These are phyloP conservation scores for Pleoardoris graminearum DNA, from an alignment of 2,329 filamentous ascomycete genomes.

Conservation along the genomic window DNA sequence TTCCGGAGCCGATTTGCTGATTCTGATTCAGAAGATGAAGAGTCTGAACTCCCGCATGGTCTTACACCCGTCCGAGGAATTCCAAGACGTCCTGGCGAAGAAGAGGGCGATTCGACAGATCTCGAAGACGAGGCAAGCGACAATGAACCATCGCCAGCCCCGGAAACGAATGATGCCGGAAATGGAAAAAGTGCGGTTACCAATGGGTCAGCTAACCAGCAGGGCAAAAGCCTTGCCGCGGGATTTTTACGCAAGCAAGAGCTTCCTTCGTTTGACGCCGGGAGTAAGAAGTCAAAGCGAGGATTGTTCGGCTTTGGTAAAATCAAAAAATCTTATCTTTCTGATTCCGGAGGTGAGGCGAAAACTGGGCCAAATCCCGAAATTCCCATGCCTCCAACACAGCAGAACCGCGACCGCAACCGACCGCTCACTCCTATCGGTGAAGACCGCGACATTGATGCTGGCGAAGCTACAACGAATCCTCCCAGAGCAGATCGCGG, in stretches of 20 bases:
- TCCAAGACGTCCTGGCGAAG: constrained; percentile 56
- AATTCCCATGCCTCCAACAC: constrained; percentile 35
- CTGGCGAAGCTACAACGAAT: constrained; percentile 22
- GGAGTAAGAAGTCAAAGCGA: constrained; percentile 47
- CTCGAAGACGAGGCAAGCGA: constrained; percentile 52
- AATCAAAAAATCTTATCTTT: constrained; percentile 56
- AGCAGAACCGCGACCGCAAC: constrained; percentile 27
- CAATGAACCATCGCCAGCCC: constrained; percentile 27
- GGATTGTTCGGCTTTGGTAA: constrained; percentile 61
- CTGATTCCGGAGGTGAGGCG: not conserved
- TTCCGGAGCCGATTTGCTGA: constrained; percentile 56
- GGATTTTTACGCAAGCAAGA: constrained; percentile 45
- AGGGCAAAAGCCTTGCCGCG: constrained; percentile 39
- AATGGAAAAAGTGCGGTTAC: constrained; percentile 15
- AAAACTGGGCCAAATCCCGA: constrained; percentile 14
- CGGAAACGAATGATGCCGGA: constrained; percentile 54
- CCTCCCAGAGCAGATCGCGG: constrained; percentile 48
- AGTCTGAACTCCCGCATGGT: constrained; percentile 44
- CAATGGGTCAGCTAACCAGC: constrained; percentile 20
- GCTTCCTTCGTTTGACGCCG: constrained; percentile 28
- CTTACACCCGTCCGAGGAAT: constrained; percentile 63
- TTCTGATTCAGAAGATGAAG: constrained; percentile 56
- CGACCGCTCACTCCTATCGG: constrained; percentile 40
- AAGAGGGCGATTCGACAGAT: constrained; percentile 62
- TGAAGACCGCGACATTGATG: constrained; percentile 37